phyloP scores from a whole-genome alignment of 2,329 filamentous ascomycete genomes.

The Colletotrichum magnum region DNA sequence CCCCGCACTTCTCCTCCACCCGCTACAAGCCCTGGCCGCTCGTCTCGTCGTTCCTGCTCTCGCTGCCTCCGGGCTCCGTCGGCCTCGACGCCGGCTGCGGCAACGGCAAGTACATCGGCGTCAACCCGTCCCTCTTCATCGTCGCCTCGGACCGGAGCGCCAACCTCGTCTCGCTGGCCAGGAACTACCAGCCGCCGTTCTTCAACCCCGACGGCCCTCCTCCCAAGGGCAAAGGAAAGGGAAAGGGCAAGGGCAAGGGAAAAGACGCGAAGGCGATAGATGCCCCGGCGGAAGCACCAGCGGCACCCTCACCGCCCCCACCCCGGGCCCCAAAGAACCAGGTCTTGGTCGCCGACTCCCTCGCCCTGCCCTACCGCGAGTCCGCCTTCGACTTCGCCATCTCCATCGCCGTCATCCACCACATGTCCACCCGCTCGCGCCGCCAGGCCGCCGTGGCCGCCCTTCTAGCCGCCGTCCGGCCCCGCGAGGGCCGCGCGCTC shows the following conservation, averaged over 20 bases:
- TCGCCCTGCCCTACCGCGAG: slow-evolving; percentile 83
- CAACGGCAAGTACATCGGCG: slow-evolving; percentile 93
- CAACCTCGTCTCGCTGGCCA: slow-evolving; percentile 66
- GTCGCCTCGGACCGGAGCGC: slow-evolving; percentile 87
- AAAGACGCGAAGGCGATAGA: slow-evolving; percentile 8
- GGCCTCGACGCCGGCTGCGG: slow-evolving; percentile 95
- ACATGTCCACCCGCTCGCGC: slow-evolving; percentile 84
- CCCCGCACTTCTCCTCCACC: slow-evolving; percentile 86
- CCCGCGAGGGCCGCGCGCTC: slow-evolving; percentile 77
- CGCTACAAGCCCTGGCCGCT: slow-evolving; percentile 92
- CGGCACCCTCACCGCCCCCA: background rate
- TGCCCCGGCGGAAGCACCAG: background rate
- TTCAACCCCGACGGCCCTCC: slow-evolving; percentile 14
- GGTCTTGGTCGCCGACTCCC: slow-evolving; percentile 83
- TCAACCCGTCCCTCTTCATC: slow-evolving; percentile 84
- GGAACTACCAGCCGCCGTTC: slow-evolving; percentile 42
- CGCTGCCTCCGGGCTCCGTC: slow-evolving; percentile 77
- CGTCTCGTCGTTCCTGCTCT: slow-evolving; percentile 82
- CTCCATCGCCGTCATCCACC: slow-evolving; percentile 94
- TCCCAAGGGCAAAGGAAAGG: slow-evolving; percentile 14
- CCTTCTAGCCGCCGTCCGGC: slow-evolving; percentile 77
- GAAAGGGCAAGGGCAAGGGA: slow-evolving; percentile 39
- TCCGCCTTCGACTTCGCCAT: slow-evolving; percentile 83
- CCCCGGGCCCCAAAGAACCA: slow-evolving; percentile 51
- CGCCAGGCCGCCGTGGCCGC: slow-evolving; percentile 79